A percentile compares a stretch with the other conserved stretches of the same genome.
phyloP scores from a whole-genome alignment of 208 protist genomes.

The Acanthamoeba healyi region DNA sequence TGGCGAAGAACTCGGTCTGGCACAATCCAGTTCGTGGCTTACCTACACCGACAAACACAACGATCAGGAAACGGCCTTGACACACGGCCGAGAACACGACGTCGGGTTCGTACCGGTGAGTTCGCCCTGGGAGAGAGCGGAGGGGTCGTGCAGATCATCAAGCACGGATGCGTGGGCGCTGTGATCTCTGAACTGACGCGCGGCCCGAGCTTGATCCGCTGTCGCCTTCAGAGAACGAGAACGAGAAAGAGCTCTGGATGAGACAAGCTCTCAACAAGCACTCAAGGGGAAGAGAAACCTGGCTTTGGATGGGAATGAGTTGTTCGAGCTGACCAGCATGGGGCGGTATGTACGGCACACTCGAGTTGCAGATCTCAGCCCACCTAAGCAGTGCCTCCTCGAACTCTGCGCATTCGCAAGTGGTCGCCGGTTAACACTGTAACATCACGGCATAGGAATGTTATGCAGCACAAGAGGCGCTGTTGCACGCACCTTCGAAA shows the following conservation, averaged over 20 bases:
- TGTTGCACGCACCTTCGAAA: conserved; percentile 18
- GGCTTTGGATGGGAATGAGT: conserved; percentile 72
- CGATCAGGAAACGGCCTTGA: background rate
- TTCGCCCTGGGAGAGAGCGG: background rate
- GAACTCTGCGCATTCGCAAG: background rate
- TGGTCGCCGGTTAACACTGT: too few relatives aligned
- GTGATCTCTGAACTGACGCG: background rate
- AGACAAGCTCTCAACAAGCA: too few relatives aligned
- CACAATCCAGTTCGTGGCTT: conserved; percentile 5
- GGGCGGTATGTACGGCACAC: conserved; percentile 52
- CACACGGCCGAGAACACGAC: too few relatives aligned
- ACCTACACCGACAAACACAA: background rate
- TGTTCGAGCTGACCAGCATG: conserved; percentile 71
- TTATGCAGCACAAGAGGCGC: background rate
- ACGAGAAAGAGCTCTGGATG: too few relatives aligned
- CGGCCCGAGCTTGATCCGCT: conserved; percentile 22
- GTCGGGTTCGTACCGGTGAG: background rate
- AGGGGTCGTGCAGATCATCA: background rate
- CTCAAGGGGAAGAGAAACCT: conserved; percentile 6
- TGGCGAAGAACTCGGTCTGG: background rate
- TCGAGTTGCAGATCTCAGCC: conserved; percentile 67
- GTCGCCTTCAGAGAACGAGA: background rate
- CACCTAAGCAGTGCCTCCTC: conserved; percentile 61
- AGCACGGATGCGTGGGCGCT: background rate
- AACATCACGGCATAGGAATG: too few relatives aligned